Evolutionary conservation across 495 filamentous ascomycete species (phyloP).

Genomic region (Pseudoneurospora amorphoporcata): DNA sequence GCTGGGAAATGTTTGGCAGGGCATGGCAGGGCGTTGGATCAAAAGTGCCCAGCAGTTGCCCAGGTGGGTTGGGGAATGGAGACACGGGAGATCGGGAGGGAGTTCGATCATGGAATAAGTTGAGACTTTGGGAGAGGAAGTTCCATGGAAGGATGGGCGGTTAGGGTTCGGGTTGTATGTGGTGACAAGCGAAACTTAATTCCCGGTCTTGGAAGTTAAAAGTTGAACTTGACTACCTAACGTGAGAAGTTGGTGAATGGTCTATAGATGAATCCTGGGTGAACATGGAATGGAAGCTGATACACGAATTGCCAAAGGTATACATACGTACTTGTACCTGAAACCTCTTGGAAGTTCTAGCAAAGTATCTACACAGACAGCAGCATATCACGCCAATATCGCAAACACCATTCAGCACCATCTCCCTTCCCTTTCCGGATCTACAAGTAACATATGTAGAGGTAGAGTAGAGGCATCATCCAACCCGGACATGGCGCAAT

Average conservation of each 20-base stretch:
- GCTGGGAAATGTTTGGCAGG: neutral
- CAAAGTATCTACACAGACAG: neutral
- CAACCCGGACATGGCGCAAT: neutral
- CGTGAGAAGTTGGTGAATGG: no score
- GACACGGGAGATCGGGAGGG: neutral
- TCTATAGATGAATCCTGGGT: no score
- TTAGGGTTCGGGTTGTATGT: neutral
- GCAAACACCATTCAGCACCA: neutral
- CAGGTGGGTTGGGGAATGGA: neutral
- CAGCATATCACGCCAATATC: neutral
- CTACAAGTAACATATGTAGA: neutral
- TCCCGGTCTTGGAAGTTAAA: no score
- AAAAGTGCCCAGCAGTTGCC: neutral
- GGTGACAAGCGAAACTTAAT: no score
- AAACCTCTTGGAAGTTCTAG: neutral
- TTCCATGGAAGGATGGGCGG: neutral
- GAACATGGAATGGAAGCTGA: neutral
- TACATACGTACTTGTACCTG: no score
- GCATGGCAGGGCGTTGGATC: neutral
- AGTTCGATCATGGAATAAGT: neutral
- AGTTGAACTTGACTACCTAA: no score
- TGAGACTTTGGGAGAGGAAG: neutral
- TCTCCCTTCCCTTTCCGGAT: neutral
- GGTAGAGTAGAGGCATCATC: neutral
- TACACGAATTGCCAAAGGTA: no score